A percentile compares a stretch with the other conserved stretches of the same genome.
These are phyloP conservation scores for Populus euphratica DNA, from an alignment of 345 rosid species.

Conservation along the genomic window DNA sequence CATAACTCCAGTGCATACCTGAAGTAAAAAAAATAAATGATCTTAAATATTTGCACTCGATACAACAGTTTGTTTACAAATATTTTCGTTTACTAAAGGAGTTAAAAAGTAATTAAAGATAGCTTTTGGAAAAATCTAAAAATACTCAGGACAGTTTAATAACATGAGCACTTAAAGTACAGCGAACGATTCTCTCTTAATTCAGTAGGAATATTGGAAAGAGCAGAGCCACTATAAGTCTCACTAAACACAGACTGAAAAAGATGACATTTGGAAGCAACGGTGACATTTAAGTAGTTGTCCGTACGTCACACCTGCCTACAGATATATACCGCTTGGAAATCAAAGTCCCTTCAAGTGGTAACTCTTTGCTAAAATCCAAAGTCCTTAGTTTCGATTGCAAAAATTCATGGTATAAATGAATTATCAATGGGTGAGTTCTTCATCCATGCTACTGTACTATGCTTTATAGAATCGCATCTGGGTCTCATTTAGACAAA, in stretches of 20 bases:
- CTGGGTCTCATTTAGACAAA: not conserved
- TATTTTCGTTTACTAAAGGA: not conserved
- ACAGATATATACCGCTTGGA: not conserved
- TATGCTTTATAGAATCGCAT: not conserved
- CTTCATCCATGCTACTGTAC: too few relatives aligned
- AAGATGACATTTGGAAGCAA: not conserved
- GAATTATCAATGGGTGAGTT: not conserved
- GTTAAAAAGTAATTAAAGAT: not conserved
- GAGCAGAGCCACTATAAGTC: not conserved
- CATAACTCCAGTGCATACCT: conserved; percentile 99
- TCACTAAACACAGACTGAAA: not conserved
- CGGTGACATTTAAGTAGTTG: not conserved
- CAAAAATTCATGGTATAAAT: not conserved
- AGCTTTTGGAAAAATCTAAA: not conserved
- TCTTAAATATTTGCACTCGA: not conserved
- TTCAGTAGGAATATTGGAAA: not conserved
- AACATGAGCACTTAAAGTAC: not conserved
- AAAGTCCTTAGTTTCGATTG: not conserved
- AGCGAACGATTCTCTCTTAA: not conserved
- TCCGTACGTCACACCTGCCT: not conserved
- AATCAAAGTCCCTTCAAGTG: not conserved
- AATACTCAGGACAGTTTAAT: not conserved
- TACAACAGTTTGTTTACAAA: not conserved
- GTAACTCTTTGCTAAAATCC: not conserved
- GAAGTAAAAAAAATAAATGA: conserved; percentile 3